These are phyloP conservation scores for Pseudogymnoascus sp. DNA, from an alignment of 2,329 filamentous ascomycete species.

Conservation along the genomic window DNA sequence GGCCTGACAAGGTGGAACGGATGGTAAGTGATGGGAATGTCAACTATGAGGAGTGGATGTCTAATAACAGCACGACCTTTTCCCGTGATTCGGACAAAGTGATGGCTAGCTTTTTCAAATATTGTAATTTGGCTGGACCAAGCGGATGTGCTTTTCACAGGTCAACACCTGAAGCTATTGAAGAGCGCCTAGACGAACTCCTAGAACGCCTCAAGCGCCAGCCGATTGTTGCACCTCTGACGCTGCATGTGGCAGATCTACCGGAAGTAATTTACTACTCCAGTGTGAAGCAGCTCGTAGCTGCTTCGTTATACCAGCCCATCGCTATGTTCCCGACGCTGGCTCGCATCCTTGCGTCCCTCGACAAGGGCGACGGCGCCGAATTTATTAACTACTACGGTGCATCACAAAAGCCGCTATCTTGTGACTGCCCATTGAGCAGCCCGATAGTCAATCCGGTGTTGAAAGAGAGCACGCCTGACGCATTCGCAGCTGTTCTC, in stretches of 20 bases:
- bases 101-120: slow-evolving; percentile 23
- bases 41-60: slow-evolving; percentile 24
- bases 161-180: slow-evolving; percentile 19
- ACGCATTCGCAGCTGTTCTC: slow-evolving; percentile 23
- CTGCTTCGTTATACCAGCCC: slow-evolving; percentile 25
- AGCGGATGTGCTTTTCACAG: slow-evolving; percentile 22
- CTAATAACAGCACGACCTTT: slow-evolving; percentile 36
- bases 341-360: slow-evolving; percentile 21
- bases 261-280: slow-evolving; percentile 27
- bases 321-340: slow-evolving; percentile 24
- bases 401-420: slow-evolving; percentile 20
- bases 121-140: slow-evolving; percentile 30
- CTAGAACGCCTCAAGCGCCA: slow-evolving; percentile 34
- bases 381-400: slow-evolving; percentile 32
- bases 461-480: slow-evolving; percentile 25
- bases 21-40: slow-evolving; percentile 31
- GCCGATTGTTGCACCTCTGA: slow-evolving; percentile 22
- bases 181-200: slow-evolving; percentile 26
- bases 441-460: slow-evolving; percentile 17
- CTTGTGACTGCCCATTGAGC: slow-evolving; percentile 12
- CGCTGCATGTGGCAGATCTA: slow-evolving; percentile 15
- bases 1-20: slow-evolving; percentile 34
- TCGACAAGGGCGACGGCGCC: slow-evolving; percentile 35
- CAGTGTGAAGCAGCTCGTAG: slow-evolving; percentile 23
- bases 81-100: slow-evolving; percentile 26